Evolutionary conservation across 2,329 filamentous ascomycete genomes (phyloP).

Genomic region (Emergomyces africanus): DNA sequence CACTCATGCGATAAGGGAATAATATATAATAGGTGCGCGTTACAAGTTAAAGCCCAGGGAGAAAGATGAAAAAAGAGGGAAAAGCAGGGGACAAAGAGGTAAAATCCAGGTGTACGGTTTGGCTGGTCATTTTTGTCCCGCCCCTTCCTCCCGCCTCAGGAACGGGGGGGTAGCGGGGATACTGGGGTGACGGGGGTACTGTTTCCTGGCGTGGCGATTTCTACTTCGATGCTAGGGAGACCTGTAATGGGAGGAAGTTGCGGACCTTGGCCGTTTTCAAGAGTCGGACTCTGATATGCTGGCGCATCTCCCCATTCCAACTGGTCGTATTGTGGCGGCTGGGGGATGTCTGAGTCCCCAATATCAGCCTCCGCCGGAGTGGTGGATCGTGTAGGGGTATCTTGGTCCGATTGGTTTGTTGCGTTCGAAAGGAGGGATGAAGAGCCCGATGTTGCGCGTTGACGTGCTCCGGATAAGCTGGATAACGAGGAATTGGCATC

Average conservation of each 20-base stretch:
- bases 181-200: constrained; percentile 13
- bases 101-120: not conserved
- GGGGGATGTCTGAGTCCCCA: constrained; percentile 21
- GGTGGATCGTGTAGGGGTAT: constrained; percentile 7
- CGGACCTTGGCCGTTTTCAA: constrained; percentile 10
- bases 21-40: not conserved
- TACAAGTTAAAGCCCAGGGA: not conserved
- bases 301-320: constrained; percentile 33
- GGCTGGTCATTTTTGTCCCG: not conserved
- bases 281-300: constrained; percentile 22
- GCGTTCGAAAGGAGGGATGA: constrained; percentile 23
- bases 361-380: constrained; percentile 22
- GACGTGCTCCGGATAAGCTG: constrained; percentile 13
- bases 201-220: constrained; percentile 12
- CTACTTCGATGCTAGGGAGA: constrained; percentile 16
- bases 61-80: not conserved
- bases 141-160: not conserved
- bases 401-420: constrained; percentile 14
- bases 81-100: not conserved
- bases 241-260: constrained; percentile 8
- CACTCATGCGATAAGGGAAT: not conserved
- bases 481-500: constrained; percentile 16
- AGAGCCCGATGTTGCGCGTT: constrained; percentile 22
- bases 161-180: not conserved
- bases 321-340: constrained; percentile 31